These are phyloP conservation scores for Microsporum canis DNA, from an alignment of 2,329 filamentous ascomycete genomes.

Conservation along the genomic window DNA sequence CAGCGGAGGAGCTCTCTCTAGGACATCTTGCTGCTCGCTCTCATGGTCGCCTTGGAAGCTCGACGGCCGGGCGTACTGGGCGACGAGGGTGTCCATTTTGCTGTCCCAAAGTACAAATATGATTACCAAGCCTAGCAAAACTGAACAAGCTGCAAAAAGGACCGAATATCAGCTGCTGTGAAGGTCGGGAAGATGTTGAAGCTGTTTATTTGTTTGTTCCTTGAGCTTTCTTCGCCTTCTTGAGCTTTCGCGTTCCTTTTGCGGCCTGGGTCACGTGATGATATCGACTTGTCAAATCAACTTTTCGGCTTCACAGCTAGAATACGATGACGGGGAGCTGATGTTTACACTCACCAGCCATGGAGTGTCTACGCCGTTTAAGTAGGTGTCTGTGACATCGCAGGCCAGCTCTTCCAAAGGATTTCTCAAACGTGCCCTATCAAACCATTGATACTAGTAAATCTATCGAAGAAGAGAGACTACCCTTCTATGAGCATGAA, in stretches of 20 bases:
- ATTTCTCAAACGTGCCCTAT: too few relatives aligned
- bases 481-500: not conserved
- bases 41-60: constrained; percentile 62
- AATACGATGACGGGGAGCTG: not conserved
- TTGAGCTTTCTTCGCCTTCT: too few relatives aligned
- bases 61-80: constrained; percentile 74
- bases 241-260: not conserved
- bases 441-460: not conserved
- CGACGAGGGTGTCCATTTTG: constrained; percentile 81
- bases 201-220: not conserved
- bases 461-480: not conserved
- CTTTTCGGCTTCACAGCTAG: too few relatives aligned
- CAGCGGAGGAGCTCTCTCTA: constrained; percentile 59
- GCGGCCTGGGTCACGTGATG: constrained; percentile 2
- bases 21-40: constrained; percentile 63
- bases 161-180: not conserved
- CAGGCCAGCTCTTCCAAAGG: too few relatives aligned
- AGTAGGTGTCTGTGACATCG: too few relatives aligned
- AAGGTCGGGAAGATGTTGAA: not conserved
- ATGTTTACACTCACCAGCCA: not conserved
- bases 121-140: not conserved
- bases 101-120: not conserved
- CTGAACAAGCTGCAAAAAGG: not conserved
- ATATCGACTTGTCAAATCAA: not conserved
- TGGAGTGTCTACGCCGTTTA: too few relatives aligned